These are phyloP conservation scores for Candida ovalis DNA, from an alignment of 805 yeast species.

Conservation along the genomic window DNA sequence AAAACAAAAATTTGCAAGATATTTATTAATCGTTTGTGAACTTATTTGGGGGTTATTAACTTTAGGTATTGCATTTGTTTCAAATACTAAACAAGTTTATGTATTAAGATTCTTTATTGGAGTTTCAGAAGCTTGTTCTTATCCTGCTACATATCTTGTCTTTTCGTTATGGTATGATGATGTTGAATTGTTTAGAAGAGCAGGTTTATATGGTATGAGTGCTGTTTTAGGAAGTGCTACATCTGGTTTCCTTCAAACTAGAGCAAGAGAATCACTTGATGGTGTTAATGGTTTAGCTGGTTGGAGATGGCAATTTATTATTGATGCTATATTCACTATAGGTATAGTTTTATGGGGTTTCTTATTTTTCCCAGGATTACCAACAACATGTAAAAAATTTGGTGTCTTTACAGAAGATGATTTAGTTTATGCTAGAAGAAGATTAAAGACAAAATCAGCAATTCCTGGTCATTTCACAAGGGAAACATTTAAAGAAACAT, in stretches of 20 bases:
- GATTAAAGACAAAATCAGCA: slow-evolving; percentile 33
- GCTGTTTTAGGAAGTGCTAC: slow-evolving; percentile 46
- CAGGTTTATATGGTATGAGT: slow-evolving; percentile 19
- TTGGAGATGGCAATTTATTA: slow-evolving; percentile 51
- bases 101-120: slow-evolving; percentile 60
- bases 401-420: slow-evolving; percentile 40
- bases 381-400: slow-evolving; percentile 37
- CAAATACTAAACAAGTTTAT: slow-evolving; percentile 46
- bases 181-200: slow-evolving; percentile 13
- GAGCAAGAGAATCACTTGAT: slow-evolving; percentile 27
- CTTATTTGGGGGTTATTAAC: slow-evolving; percentile 32
- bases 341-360: slow-evolving; percentile 40
- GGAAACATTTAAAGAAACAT: slow-evolving; percentile 38
- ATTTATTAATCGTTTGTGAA: slow-evolving; percentile 54
- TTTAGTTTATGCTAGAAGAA: slow-evolving; percentile 41
- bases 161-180: slow-evolving; percentile 13
- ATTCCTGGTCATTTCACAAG: slow-evolving; percentile 40
- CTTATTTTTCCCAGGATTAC: slow-evolving; percentile 42
- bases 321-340: slow-evolving; percentile 41
- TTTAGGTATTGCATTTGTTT: slow-evolving; percentile 37
- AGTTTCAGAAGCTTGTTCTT: slow-evolving; percentile 56
- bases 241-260: slow-evolving; percentile 47
- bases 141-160: slow-evolving; percentile 55
- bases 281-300: slow-evolving; percentile 32
- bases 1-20: slow-evolving; percentile 48